These are phyloP conservation scores for Globisporangium lucens DNA, from an alignment of 352 stramenopile genomes.

Conservation along the genomic window DNA sequence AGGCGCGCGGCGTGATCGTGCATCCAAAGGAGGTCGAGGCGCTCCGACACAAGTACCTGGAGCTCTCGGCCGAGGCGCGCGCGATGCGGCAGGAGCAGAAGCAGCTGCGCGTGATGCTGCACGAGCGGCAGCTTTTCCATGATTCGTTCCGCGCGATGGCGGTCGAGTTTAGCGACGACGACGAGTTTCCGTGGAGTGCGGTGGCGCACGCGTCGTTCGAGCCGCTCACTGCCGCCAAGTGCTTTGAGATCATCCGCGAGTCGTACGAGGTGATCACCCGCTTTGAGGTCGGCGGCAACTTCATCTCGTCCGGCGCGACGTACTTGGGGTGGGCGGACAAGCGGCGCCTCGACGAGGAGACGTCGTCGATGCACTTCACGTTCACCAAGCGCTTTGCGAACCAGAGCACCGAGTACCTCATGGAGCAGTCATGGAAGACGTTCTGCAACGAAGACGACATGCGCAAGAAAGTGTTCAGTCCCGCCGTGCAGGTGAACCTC, in stretches of 20 bases:
- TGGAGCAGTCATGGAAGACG: slow-evolving; percentile 49
- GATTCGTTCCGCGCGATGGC: slow-evolving; percentile 34
- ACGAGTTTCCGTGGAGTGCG: slow-evolving; percentile 20
- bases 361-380: slow-evolving; percentile 51
- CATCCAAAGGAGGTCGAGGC: slow-evolving; percentile 24
- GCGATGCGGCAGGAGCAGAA: slow-evolving; percentile 50
- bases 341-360: slow-evolving; percentile 36
- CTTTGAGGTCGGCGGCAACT: slow-evolving; percentile 45
- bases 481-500: slow-evolving; percentile 40
- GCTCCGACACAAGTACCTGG: slow-evolving; percentile 33
- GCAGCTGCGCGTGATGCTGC: slow-evolving; percentile 43
- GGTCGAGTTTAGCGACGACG: slow-evolving; percentile 27
- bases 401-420: slow-evolving; percentile 30
- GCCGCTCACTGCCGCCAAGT: slow-evolving; percentile 24
- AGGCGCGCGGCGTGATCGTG: slow-evolving; percentile 27
- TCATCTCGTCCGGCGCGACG: slow-evolving; percentile 42
- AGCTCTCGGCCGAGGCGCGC: slow-evolving; percentile 36
- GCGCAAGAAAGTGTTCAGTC: slow-evolving; percentile 46
- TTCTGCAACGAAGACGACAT: slow-evolving; percentile 47
- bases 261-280: slow-evolving; percentile 48
- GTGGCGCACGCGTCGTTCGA: slow-evolving; percentile 35
- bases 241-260: slow-evolving; percentile 52
- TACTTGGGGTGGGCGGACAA: slow-evolving; percentile 65
- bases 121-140: slow-evolving; percentile 54
- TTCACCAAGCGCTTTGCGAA: slow-evolving; percentile 52